These are phyloP conservation scores for Potentilla sterilis DNA, from an alignment of 306 rosid species.

Conservation along the genomic window DNA sequence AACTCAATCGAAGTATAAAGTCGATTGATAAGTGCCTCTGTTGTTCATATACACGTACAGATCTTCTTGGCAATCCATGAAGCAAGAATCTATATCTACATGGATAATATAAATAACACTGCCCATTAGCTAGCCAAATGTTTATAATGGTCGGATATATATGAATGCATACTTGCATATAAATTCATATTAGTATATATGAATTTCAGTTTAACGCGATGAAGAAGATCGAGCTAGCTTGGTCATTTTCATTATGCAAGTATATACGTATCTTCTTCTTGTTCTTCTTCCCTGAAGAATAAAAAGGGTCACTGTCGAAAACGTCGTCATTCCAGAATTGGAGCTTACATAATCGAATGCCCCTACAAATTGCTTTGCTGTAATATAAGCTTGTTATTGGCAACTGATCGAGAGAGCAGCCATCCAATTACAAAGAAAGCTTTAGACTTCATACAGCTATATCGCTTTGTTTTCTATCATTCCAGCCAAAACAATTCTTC, in stretches of 20 bases:
- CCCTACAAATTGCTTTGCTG: constrained; percentile 26
- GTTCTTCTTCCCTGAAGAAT: constrained; percentile 17
- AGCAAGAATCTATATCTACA: constrained; percentile 27
- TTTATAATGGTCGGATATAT: background rate
- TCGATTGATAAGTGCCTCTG: constrained; percentile 55
- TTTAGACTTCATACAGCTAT: constrained; percentile 42
- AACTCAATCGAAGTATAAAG: constrained; percentile 57
- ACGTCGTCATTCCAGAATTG: constrained; percentile 33
- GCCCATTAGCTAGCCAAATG: background rate
- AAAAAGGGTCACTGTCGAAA: constrained; percentile 35
- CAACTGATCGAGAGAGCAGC: background rate
- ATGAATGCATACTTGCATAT: background rate
- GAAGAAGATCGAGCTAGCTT: background rate
- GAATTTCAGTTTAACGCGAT: background rate
- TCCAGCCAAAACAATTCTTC: background rate
- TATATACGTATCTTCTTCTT: background rate
- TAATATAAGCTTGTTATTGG: constrained; percentile 26
- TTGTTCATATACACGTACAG: constrained; percentile 38
- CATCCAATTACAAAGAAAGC: constrained; percentile 14
- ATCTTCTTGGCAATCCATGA: constrained; percentile 39
- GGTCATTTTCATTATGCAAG: constrained; percentile 20
- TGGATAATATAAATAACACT: constrained; percentile 34
- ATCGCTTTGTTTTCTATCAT: constrained; percentile 36
- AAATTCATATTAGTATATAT: background rate
- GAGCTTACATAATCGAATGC: constrained; percentile 18